Base-by-base conservation (phyloP, 176 grass and related monocot species). In the Oryza meyeriana region DNA sequence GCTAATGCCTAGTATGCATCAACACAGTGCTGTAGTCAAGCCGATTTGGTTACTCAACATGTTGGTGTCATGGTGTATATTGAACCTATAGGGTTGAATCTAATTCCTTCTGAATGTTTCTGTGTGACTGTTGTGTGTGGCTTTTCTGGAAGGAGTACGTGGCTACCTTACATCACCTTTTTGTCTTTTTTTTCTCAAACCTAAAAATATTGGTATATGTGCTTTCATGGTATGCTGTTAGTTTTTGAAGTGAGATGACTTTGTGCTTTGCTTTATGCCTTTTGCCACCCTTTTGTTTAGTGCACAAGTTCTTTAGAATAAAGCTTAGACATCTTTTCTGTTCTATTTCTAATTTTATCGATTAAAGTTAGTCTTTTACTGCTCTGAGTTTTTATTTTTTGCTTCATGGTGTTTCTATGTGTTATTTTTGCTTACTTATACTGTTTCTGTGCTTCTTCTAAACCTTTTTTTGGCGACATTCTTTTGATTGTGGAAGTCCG, bases 271-370 rank as follows among this genome's bases (percentile, higher is more conserved):
- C 36, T 63, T 74, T 65, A 61, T 50, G 66, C 17, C 42, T 67
- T 66, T 79, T 40, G 22, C 63, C 0, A 17, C 55, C 75, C 25
- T 17, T 85, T 72, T 47, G 0, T 48, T 48, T 48, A 48, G 14
- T 48, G 13, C 17, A 48, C 27, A 36, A 26, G 12, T 85, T 79
- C 84, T 65, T 73, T 66, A 80, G 34, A 79, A 69, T 39, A 57
- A 80, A 35, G 22, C 13, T 52, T 67, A 16, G 5, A 1, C 6
- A 27, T 48, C 13, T 74, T 33, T 11, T 32, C 14, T 35, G 39
- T 75, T 58, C 41, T 35, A 57, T 13, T 80, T 10, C 72, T 41
- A 31, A 34, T 84, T 69, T 40, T 24, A 26, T 59, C 4, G 2
- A 59, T 75, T 81, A 38, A 66, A 81, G 62, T 66, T 87, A 30